These are phyloP conservation scores for Boeremia exigua DNA, from an alignment of 2,329 filamentous ascomycete genomes.

Conservation along the genomic window DNA sequence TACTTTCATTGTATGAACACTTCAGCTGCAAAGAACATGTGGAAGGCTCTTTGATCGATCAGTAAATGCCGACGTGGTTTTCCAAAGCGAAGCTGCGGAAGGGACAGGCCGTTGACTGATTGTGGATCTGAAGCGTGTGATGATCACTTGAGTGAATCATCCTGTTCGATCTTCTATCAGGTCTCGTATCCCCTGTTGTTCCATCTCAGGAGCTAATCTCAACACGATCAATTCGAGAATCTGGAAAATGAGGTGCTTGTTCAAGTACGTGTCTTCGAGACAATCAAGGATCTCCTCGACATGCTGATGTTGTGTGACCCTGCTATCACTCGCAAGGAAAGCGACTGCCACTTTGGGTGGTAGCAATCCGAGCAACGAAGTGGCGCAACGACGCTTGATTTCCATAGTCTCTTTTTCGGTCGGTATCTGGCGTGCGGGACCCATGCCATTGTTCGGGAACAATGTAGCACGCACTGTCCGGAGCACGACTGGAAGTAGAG, in stretches of 20 bases:
- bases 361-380: constrained; percentile 58
- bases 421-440: constrained; percentile 66
- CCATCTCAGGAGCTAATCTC: constrained; percentile 82
- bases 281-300: constrained; percentile 69
- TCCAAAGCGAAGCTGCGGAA: neutral
- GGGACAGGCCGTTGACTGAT: neutral
- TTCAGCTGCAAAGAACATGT: neutral
- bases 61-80: neutral
- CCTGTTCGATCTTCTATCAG: constrained; percentile 74
- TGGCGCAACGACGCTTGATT: constrained; percentile 72
- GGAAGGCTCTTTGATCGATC: neutral
- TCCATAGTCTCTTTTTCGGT: constrained; percentile 64
- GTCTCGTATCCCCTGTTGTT: constrained; percentile 72
- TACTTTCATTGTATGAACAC: neutral
- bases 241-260: constrained; percentile 87
- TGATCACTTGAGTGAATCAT: constrained; percentile 20
- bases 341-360: constrained; percentile 50
- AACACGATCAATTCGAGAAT: constrained; percentile 83
- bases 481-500: constrained; percentile 58
- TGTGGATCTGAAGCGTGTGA: neutral
- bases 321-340: constrained; percentile 37
- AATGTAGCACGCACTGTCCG: constrained; percentile 76
- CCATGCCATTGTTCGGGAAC: constrained; percentile 84
- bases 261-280: constrained; percentile 84
- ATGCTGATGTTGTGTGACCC: constrained; percentile 66